These are phyloP conservation scores for Solanum chmielewskii DNA, from an alignment of 257 asterid species.

Conservation along the genomic window DNA sequence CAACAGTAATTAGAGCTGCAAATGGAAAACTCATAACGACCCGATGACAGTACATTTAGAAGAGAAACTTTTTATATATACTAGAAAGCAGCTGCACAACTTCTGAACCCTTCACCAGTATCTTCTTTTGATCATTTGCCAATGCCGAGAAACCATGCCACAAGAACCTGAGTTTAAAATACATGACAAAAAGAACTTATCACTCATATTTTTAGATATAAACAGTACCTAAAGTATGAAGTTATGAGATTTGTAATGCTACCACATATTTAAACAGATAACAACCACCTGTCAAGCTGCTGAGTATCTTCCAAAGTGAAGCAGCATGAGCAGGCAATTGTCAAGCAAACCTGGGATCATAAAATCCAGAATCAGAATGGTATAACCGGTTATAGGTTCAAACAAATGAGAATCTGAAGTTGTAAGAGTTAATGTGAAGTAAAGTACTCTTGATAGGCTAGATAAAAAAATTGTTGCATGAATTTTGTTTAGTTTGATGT, in stretches of 20 bases:
- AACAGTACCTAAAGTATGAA: background rate
- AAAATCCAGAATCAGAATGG: background rate
- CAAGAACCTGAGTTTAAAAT: conserved; percentile 15
- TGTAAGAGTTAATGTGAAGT: background rate
- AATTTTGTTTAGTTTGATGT: background rate
- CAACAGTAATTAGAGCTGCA: background rate
- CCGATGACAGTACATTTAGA: background rate
- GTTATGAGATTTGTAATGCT: background rate
- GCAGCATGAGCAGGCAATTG: conserved; percentile 59
- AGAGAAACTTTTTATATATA: background rate
- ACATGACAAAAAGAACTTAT: background rate
- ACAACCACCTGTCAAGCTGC: conserved; percentile 64
- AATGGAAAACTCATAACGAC: background rate
- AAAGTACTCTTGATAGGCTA: background rate
- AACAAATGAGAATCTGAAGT: background rate
- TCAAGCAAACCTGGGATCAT: conserved; percentile 14
- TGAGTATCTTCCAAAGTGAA: conserved; percentile 28
- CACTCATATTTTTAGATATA: background rate
- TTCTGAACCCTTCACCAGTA: conserved; percentile 8
- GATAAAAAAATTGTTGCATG: background rate
- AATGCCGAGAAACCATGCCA: conserved; percentile 15
- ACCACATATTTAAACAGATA: conserved; percentile 37
- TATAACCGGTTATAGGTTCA: background rate
- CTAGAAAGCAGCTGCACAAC: background rate
- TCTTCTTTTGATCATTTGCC: background rate